Conservation (phyloP, 2,329 filamentous ascomycete species). For the Trichophyton rubrum region DNA sequence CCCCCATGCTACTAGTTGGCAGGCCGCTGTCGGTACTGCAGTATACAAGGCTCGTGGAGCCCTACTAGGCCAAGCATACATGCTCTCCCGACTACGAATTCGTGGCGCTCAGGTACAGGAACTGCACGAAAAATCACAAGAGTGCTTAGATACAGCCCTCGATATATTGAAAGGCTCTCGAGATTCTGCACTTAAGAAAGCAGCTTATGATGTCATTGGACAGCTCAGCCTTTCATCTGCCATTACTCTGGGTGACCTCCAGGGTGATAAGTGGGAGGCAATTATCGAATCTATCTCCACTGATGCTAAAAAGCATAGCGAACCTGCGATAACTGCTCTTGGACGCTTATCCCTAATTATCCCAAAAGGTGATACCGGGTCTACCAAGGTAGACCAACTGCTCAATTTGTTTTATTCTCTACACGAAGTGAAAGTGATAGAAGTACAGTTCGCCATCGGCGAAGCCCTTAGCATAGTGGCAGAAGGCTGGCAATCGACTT, state of each 20-base stretch:
- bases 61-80: slow-evolving; percentile 46
- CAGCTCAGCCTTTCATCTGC: slow-evolving; percentile 50
- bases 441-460: slow-evolving; percentile 81
- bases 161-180: slow-evolving; percentile 42
- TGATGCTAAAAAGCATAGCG: slow-evolving; percentile 66
- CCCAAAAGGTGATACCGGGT: slow-evolving; percentile 23
- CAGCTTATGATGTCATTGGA: slow-evolving; percentile 45
- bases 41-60: slow-evolving; percentile 49
- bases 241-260: slow-evolving; percentile 27
- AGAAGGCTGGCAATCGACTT: slow-evolving; percentile 71
- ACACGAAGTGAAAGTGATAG: slow-evolving; percentile 72
- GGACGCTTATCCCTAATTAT: slow-evolving; percentile 57
- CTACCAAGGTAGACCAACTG: slow-evolving; percentile 36
- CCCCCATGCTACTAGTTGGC: slow-evolving; percentile 34
- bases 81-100: slow-evolving; percentile 45
- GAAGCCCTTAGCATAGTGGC: slow-evolving; percentile 72
- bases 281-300: slow-evolving; percentile 52
- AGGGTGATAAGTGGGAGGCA: slow-evolving; percentile 26
- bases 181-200: slow-evolving; percentile 46
- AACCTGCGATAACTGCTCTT: slow-evolving; percentile 67
- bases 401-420: slow-evolving; percentile 59
- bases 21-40: slow-evolving; percentile 47
- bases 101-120: slow-evolving; percentile 28
- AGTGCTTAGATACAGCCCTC: slow-evolving; percentile 35
- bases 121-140: slow-evolving; percentile 28